phyloP scores from a whole-genome alignment of 352 stramenopile species.

The Phytopythium chamaehyphon region DNA sequence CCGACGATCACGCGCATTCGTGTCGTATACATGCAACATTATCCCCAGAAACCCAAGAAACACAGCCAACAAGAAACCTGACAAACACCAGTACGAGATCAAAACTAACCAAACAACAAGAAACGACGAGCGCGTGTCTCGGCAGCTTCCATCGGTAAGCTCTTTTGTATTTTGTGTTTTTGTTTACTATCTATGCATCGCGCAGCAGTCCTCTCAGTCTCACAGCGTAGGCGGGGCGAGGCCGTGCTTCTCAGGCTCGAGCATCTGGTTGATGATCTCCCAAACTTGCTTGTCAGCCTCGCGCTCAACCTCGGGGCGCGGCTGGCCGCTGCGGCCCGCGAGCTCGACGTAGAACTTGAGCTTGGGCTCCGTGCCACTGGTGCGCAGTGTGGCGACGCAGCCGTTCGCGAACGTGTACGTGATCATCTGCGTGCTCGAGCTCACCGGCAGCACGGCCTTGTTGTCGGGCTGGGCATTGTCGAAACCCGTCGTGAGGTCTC shows the following conservation, averaged over 20 bases:
- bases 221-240: conserved; percentile 43
- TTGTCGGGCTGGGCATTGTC: conserved; percentile 87
- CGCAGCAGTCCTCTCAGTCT: not conserved
- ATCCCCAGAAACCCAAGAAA: conserved; percentile 11
- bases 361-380: conserved; percentile 98
- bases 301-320: conserved; percentile 47
- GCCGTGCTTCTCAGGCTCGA: conserved; percentile 77
- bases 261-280: conserved; percentile 77
- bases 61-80: conserved; percentile 4
- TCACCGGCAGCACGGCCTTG: conserved; percentile 89
- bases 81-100: conserved; percentile 21
- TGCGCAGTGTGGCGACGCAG: conserved; percentile 95
- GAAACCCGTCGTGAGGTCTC: conserved; percentile 88
- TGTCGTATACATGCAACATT: conserved; percentile 10
- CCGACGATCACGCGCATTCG: conserved; percentile 9
- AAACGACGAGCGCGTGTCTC: not conserved
- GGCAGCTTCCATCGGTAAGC: too few relatives aligned
- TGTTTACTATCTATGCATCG: conserved; percentile 11
- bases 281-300: conserved; percentile 63
- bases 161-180: conserved; percentile 7
- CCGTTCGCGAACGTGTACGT: conserved; percentile 96
- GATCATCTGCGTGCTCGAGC: conserved; percentile 94
- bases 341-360: conserved; percentile 99
- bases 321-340: conserved; percentile 59
- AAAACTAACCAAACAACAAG: conserved; percentile 2